Conservation (phyloP, 768 basidiomycete genomes). For the Psilocybe cubensis region DNA sequence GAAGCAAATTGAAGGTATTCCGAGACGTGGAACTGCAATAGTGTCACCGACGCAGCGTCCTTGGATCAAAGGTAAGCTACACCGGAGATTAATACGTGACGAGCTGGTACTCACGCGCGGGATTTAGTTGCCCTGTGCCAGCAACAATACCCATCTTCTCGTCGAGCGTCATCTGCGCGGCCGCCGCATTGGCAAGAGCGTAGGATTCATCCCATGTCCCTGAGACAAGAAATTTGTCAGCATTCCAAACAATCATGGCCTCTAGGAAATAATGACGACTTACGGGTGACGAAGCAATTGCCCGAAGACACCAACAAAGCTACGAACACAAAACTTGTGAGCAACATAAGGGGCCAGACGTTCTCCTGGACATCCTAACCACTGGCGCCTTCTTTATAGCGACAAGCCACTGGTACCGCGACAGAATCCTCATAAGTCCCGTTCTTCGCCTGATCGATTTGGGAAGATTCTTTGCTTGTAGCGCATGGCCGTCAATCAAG, state of each 20-base stretch:
- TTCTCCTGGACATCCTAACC: neutral
- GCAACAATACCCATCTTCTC: conserved; percentile 51
- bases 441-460: neutral
- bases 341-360: conserved; percentile 4
- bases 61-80: conserved; percentile 12
- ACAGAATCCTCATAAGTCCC: neutral
- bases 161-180: conserved; percentile 43
- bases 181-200: conserved; percentile 36
- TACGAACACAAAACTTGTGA: conserved; percentile 3
- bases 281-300: conserved; percentile 20
- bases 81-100: neutral
- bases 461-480: neutral
- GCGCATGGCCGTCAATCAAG: neutral
- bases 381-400: neutral
- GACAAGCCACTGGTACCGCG: neutral
- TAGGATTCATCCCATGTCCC: conserved; percentile 51
- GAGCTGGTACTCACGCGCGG: conserved; percentile 29
- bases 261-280: neutral
- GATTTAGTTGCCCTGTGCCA: conserved; percentile 48
- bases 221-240: conserved; percentile 18
- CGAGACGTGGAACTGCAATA: conserved; percentile 40
- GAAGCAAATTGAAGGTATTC: conserved; percentile 49
- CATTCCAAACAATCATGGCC: neutral
- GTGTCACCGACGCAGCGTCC: conserved; percentile 54
- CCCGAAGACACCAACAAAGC: conserved; percentile 4